Base-by-base conservation (phyloP, 1,139 yeast species). In the Magnusiomyces tetraspermus region DNA sequence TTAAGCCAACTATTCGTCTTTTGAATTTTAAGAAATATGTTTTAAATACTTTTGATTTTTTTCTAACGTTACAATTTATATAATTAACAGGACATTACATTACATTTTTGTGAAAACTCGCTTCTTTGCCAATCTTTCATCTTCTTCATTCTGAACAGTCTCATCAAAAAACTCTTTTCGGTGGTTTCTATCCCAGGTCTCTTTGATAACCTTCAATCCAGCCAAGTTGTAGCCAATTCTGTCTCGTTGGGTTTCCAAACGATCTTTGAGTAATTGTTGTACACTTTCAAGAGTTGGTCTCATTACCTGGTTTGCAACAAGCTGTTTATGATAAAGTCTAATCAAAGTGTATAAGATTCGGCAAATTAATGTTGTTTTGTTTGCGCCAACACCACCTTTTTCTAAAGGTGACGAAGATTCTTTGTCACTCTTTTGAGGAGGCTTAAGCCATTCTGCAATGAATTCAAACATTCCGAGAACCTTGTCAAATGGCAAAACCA, bases 401-500 rank as follows among this genome's bases (percentile, higher is more conserved):
- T 38, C 43, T 17, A 22, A 3, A n/a, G 19, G 19, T 3, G 22
- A 17, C 5, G 21, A n/a, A 4, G 23, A 28, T 6, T 31, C 40
- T n/a, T 26, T 15, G 24, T 15, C 24, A 5, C 26, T 15, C 26
- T 45, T 21, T 13, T 23, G 3, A n/a, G 31, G 42, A 11, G 49
- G 49, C n/a, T 23, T 13, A 8, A 46, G 21, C 89, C 96, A 89
- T 41, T 80, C 74, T 59, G 83, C 84, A 57, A 90, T 78, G 61
- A 89, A 85, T 60, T 75, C 76, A 58, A 92, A 75, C 52, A 92
- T 74, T 58, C 79, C 79, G 56, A 83, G 69, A 2, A 90, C 83
- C 67, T 84, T 85, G 15, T 95, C 88, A 63, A 92, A 90, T 37
- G 98, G 97, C 53, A 92, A 73, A 1, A 94, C 95, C 51, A 92